Evolutionary conservation across 176 grass and related monocot species (phyloP).

Genomic region (Oryza nivara): DNA sequence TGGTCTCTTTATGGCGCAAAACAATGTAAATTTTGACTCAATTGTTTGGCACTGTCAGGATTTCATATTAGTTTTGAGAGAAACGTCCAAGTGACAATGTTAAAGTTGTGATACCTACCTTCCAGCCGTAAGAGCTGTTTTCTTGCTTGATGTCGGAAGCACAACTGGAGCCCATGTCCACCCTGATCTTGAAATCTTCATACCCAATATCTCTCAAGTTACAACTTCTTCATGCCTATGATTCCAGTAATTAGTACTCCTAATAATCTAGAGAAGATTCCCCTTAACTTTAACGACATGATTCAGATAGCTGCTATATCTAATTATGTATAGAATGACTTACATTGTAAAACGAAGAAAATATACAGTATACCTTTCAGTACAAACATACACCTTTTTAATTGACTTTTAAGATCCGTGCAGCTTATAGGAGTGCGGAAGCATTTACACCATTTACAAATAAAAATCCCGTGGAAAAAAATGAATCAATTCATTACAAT

Average conservation of each 20-base stretch:
- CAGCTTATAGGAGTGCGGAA: neutral
- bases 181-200: neutral
- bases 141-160: neutral
- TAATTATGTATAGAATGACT: neutral
- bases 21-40: neutral
- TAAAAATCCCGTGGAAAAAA: slow-evolving; percentile 41
- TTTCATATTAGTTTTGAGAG: neutral
- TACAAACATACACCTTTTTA: neutral
- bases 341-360: no score
- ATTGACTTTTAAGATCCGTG: neutral
- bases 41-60: neutral
- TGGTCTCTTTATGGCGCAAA: neutral
- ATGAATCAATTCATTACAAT: slow-evolving; percentile 60
- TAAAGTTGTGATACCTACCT: neutral
- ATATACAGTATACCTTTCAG: neutral
- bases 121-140: neutral
- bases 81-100: neutral
- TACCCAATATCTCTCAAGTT: neutral
- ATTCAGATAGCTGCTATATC: neutral
- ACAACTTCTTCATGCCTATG: neutral
- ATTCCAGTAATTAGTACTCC: neutral
- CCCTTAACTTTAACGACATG: neutral
- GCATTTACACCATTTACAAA: slow-evolving; percentile 42
- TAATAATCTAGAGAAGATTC: neutral
- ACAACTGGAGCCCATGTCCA: neutral